Evolutionary conservation across 768 basidiomycete genomes (phyloP).

Genomic region (Rhodotorula graminis): DNA sequence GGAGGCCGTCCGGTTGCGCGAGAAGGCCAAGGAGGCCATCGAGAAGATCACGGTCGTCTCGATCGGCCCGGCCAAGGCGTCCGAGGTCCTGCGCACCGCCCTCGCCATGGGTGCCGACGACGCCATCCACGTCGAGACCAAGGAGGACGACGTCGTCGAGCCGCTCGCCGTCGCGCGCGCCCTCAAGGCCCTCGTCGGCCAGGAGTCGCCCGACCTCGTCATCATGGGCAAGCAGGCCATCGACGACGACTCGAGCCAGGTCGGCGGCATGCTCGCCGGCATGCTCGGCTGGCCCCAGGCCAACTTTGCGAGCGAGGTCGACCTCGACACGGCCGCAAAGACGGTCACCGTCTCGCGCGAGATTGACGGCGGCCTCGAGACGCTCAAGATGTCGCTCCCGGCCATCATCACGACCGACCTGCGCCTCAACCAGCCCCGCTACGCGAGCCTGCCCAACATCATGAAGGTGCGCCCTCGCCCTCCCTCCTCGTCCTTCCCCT

Average conservation of each 20-base stretch:
- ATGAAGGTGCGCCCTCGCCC: constrained; percentile 58
- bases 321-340: constrained; percentile 58
- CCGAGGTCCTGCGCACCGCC: constrained; percentile 88
- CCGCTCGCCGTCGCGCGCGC: constrained; percentile 87
- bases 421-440: constrained; percentile 79
- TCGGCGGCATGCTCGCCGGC: constrained; percentile 95
- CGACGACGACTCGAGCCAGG: constrained; percentile 91
- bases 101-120: constrained; percentile 97
- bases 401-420: constrained; percentile 87
- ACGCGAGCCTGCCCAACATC: constrained; percentile 93
- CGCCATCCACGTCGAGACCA: constrained; percentile 80
- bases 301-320: constrained; percentile 83
- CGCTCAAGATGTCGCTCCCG: constrained; percentile 71
- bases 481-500: background rate
- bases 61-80: constrained; percentile 85
- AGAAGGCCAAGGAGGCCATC: constrained; percentile 68
- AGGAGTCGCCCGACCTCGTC: constrained; percentile 67
- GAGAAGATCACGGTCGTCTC: constrained; percentile 85
- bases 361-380: constrained; percentile 89
- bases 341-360: constrained; percentile 74
- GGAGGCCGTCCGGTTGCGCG: constrained; percentile 91
- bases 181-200: constrained; percentile 66
- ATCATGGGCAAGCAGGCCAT: constrained; percentile 98
- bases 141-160: constrained; percentile 62
- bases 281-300: constrained; percentile 88